Conservation (phyloP, 2,329 filamentous ascomycete species). For the Ophioceras dolichostomum region DNA sequence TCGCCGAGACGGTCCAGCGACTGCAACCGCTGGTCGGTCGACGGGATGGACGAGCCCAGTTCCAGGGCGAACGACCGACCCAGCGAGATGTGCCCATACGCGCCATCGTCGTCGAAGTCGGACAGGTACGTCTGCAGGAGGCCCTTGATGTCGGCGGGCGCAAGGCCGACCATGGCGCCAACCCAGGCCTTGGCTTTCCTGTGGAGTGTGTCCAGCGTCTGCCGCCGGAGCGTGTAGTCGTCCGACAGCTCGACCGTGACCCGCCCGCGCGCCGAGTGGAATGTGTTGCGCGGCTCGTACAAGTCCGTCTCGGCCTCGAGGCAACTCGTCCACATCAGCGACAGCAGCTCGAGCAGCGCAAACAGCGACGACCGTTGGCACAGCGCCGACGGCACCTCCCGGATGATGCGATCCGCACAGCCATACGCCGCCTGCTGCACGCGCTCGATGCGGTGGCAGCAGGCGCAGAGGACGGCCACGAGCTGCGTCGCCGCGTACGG, state of each 20-base stretch:
- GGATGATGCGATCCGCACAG: conserved; percentile 78
- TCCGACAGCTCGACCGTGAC: conserved; percentile 88
- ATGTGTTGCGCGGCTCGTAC: conserved; percentile 75
- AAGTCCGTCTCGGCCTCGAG: conserved; percentile 89
- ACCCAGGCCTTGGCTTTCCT: conserved; percentile 73
- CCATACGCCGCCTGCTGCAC: conserved; percentile 78
- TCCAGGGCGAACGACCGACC: conserved; percentile 91
- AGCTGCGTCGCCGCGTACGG: conserved; percentile 84
- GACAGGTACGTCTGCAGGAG: conserved; percentile 93
- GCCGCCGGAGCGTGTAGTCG: conserved; percentile 70
- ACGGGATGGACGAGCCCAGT: conserved; percentile 77
- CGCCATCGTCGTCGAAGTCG: conserved; percentile 82
- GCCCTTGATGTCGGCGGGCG: conserved; percentile 88
- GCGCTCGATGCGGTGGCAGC: conserved; percentile 85
- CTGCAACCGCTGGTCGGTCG: conserved; percentile 72
- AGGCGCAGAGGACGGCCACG: conserved; percentile 71
- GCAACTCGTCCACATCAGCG: conserved; percentile 91
- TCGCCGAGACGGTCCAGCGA: conserved; percentile 68
- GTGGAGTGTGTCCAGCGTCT: conserved; percentile 68
- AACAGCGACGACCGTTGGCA: conserved; percentile 88
- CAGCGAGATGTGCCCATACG: conserved; percentile 82
- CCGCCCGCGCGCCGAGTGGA: conserved; percentile 63
- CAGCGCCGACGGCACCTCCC: conserved; percentile 73
- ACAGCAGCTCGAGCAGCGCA: conserved; percentile 80
- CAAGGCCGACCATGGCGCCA: conserved; percentile 64